phyloP scores from a whole-genome alignment of 495 filamentous ascomycete species.

The Viridothelium virens region DNA sequence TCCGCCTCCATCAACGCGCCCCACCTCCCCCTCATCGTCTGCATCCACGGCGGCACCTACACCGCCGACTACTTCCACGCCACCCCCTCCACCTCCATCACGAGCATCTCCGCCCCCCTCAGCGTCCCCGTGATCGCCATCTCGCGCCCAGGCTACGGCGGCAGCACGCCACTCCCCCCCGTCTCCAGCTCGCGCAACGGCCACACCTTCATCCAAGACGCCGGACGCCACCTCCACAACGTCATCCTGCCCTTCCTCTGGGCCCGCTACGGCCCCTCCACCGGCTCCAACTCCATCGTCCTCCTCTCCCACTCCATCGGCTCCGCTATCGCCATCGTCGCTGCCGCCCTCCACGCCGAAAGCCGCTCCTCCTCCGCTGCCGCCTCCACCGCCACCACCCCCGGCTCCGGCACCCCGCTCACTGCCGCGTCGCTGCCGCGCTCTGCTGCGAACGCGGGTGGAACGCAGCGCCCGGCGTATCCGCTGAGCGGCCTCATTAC shows the following conservation, averaged over 20 bases:
- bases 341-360: constrained; percentile 25
- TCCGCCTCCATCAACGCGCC: constrained; percentile 12
- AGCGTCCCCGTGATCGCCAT: constrained; percentile 33
- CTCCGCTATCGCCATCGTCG: constrained; percentile 27
- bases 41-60: constrained; percentile 36
- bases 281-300: constrained; percentile 29
- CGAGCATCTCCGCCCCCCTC: constrained; percentile 22
- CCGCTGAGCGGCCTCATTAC: too few relatives aligned
- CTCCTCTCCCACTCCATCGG: constrained; percentile 36
- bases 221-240: constrained; percentile 30
- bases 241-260: constrained; percentile 34
- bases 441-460: too few relatives aligned
- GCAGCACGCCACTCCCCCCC: constrained; percentile 23
- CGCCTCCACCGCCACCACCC: constrained; percentile 31
- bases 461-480: too few relatives aligned
- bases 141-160: constrained; percentile 33
- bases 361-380: constrained; percentile 12
- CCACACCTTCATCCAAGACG: constrained; percentile 21
- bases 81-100: constrained; percentile 28
- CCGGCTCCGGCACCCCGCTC: constrained; percentile 32
- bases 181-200: constrained; percentile 16
- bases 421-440: too few relatives aligned
- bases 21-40: constrained; percentile 29
- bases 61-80: constrained; percentile 35
- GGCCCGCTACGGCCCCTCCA: constrained; percentile 25